These are phyloP conservation scores for Colletotrichum sp. DNA, from an alignment of 2,329 filamentous ascomycete species.

Conservation along the genomic window DNA sequence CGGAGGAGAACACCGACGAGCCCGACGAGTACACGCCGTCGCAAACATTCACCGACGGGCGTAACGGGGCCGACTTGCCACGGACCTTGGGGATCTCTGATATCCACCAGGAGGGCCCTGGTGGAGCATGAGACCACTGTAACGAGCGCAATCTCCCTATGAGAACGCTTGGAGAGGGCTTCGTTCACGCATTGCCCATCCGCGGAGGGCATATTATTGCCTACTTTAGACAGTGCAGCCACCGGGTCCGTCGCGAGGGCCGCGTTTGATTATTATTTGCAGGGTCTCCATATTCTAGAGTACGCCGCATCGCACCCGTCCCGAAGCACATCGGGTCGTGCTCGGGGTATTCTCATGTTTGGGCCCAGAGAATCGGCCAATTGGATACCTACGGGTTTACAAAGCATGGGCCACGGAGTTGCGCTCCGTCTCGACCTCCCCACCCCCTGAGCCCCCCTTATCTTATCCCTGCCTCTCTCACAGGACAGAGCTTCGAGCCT, in stretches of 20 bases:
- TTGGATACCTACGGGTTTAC: not conserved
- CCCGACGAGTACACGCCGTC: conserved; percentile 4
- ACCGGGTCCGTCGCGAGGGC: not conserved
- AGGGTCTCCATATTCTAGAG: not conserved
- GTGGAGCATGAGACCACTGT: conserved; percentile 10
- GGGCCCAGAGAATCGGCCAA: not conserved
- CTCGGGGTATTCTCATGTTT: not conserved
- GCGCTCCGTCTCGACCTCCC: not conserved
- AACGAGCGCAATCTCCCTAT: conserved; percentile 5
- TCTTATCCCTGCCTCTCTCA: not conserved
- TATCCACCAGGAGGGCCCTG: not conserved
- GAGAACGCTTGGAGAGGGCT: not conserved
- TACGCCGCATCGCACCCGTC: not conserved
- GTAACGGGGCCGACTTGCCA: conserved; percentile 8
- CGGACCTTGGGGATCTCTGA: conserved; percentile 8
- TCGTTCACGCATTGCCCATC: not conserved
- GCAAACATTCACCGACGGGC: conserved; percentile 14
- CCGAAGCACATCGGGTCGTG: not conserved
- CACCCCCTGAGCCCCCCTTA: not conserved
- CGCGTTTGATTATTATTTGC: not conserved
- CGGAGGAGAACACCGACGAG: conserved; percentile 16
- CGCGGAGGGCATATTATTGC: not conserved
- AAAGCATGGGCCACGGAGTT: not conserved
- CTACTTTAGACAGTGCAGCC: not conserved
- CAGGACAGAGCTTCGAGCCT: not conserved